Evolutionary conservation across 495 filamentous ascomycete genomes (phyloP).

Genomic region (Neurospora sp.): DNA sequence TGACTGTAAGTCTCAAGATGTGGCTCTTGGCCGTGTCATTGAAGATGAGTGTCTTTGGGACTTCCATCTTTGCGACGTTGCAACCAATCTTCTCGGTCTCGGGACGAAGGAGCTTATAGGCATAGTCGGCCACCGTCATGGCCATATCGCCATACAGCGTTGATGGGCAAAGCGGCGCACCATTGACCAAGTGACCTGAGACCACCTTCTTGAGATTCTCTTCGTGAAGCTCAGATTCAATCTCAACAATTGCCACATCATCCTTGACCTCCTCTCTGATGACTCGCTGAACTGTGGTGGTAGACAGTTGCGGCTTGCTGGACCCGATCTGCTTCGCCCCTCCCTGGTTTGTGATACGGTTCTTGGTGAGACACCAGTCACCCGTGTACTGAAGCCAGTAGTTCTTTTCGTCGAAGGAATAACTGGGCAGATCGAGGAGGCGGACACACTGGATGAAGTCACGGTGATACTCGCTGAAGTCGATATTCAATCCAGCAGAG

Average conservation of each 20-base stretch:
- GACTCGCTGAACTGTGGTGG: constrained; percentile 42
- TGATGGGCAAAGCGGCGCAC: constrained; percentile 39
- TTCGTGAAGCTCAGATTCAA: constrained; percentile 57
- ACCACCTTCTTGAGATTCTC: constrained; percentile 51
- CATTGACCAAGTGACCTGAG: constrained; percentile 66
- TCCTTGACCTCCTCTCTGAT: constrained; percentile 46
- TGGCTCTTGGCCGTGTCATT: constrained; percentile 42
- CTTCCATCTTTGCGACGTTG: constrained; percentile 54
- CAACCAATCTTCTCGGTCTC: constrained; percentile 43
- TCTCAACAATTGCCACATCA: constrained; percentile 45
- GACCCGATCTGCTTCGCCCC: constrained; percentile 41
- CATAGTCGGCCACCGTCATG: constrained; percentile 60
- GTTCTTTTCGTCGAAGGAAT: constrained; percentile 70
- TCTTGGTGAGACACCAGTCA: constrained; percentile 61
- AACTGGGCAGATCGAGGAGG: constrained; percentile 59
- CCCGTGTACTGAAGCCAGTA: constrained; percentile 75
- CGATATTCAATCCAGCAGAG: constrained; percentile 51
- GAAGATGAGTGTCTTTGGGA: constrained; percentile 62
- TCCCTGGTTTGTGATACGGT: constrained; percentile 47
- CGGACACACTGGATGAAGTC: constrained; percentile 52
- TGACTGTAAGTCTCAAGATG: constrained; percentile 34
- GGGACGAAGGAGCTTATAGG: constrained; percentile 48
- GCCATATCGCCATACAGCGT: constrained; percentile 72
- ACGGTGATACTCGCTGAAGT: constrained; percentile 72
- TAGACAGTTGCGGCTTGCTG: constrained; percentile 34